A percentile compares a stretch with the other conserved stretches of the same genome.
Evolutionary conservation across 805 yeast species (phyloP).

Genomic region (Hanseniaspora lindneri): DNA sequence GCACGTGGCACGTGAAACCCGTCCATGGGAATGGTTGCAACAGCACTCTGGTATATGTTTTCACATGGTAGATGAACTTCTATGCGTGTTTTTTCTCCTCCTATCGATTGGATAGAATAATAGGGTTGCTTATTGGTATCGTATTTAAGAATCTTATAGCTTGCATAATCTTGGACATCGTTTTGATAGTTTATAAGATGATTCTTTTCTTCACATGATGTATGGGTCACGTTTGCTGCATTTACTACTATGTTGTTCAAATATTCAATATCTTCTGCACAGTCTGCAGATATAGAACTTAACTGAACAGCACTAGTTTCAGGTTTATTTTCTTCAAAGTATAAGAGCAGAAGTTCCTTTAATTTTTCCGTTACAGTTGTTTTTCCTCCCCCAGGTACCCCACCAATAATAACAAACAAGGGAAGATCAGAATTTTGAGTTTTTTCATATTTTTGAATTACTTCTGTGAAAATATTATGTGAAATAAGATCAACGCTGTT

Average conservation of each 20-base stretch:
- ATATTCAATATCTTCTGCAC: background rate
- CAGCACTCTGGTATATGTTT: constrained; percentile 17
- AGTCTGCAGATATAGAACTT: too few relatives aligned
- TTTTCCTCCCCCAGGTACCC: background rate
- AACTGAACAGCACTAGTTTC: too few relatives aligned
- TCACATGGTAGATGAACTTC: background rate
- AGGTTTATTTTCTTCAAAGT: background rate
- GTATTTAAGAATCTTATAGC: constrained; percentile 12
- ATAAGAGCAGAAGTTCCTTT: background rate
- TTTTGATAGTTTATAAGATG: background rate
- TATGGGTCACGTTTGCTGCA: background rate
- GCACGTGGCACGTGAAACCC: constrained; percentile 57
- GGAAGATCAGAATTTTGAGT: background rate
- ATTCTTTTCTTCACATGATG: too few relatives aligned
- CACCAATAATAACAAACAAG: background rate
- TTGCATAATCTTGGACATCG: constrained; percentile 22
- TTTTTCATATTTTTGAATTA: background rate
- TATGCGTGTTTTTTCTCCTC: constrained; percentile 11
- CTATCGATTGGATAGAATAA: constrained; percentile 14
- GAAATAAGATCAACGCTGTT: background rate
- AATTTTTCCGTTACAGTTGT: background rate
- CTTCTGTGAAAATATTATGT: background rate
- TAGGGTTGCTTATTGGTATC: background rate
- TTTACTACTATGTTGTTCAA: background rate
- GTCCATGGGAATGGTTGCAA: constrained; percentile 51